phyloP scores from a whole-genome alignment of 2,329 filamentous ascomycete genomes.

The Pseudogymnoascus sp. region DNA sequence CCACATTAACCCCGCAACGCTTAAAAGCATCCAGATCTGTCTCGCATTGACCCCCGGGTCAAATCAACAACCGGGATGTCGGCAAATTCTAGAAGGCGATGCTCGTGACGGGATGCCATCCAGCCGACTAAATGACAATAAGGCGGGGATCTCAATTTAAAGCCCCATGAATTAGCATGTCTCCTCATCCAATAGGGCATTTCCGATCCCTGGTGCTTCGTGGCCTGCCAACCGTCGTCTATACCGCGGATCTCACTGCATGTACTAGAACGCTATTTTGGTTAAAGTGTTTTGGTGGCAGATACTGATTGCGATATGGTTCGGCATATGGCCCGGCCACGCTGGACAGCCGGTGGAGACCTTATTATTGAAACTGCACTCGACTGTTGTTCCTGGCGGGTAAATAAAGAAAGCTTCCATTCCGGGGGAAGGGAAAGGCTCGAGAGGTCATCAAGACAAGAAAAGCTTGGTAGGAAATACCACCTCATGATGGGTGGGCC shows the following conservation, averaged over 20 bases:
- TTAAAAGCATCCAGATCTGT: constrained; percentile 6
- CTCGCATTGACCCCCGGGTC: background rate
- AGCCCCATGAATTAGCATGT: background rate
- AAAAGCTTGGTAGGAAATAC: background rate
- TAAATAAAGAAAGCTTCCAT: constrained; percentile 1
- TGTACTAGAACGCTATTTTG: background rate
- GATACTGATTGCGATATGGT: background rate
- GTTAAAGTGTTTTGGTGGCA: background rate
- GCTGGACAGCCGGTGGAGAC: background rate
- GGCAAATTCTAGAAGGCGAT: constrained; percentile 1
- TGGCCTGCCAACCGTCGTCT: background rate
- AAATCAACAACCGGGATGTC: constrained; percentile 3
- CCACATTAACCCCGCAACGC: constrained; percentile 8
- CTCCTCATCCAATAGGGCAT: background rate
- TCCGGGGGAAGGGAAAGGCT: constrained; percentile 1
- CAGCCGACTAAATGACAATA: background rate
- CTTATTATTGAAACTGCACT: background rate
- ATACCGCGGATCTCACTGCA: background rate
- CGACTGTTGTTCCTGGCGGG: background rate
- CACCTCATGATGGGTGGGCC: background rate
- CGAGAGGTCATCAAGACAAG: background rate
- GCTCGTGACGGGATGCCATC: background rate
- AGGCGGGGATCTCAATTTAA: constrained; percentile 1
- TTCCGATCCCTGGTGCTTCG: background rate
- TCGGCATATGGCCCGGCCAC: background rate